phyloP scores from a whole-genome alignment of 805 yeast genomes.

The Nakazawaea ernobii region DNA sequence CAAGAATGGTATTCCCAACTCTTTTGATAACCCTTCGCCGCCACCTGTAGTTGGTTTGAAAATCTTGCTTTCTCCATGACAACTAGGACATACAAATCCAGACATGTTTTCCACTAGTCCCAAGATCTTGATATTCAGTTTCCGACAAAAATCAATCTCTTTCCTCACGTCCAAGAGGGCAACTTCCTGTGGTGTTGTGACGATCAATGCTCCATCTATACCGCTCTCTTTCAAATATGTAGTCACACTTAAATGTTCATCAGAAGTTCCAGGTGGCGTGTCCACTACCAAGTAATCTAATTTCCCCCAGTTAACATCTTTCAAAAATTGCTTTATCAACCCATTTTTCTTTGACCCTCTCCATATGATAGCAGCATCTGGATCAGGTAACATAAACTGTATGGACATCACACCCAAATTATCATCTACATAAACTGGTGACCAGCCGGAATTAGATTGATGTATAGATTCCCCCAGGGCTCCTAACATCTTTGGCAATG shows the following conservation, averaged over 20 bases:
- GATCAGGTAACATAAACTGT: constrained; percentile 89
- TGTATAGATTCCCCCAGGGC: constrained; percentile 83
- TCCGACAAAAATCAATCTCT: constrained; percentile 90
- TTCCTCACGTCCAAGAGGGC: constrained; percentile 92
- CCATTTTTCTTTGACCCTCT: constrained; percentile 95
- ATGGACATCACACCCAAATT: constrained; percentile 94
- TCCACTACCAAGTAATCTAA: constrained; percentile 85
- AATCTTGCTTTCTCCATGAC: constrained; percentile 84
- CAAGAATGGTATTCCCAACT: constrained; percentile 67
- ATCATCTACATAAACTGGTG: constrained; percentile 94
- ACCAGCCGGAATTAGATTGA: constrained; percentile 89
- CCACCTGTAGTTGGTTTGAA: constrained; percentile 98
- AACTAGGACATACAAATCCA: constrained; percentile 95
- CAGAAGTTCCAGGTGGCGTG: constrained; percentile 98
- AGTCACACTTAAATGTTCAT: constrained; percentile 90
- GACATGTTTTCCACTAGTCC: constrained; percentile 98
- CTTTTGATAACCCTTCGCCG: constrained; percentile 78
- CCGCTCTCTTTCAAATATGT: constrained; percentile 85
- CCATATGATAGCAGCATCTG: constrained; percentile 94
- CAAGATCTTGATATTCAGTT: constrained; percentile 78
- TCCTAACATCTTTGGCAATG: constrained; percentile 91
- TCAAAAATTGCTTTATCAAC: constrained; percentile 85
- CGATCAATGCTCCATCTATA: constrained; percentile 90
- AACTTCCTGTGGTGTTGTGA: constrained; percentile 98
- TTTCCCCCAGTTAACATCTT: constrained; percentile 93